Conservation (phyloP, 371 early-diverging fungal species). For the Haplosporangium sp. region DNA sequence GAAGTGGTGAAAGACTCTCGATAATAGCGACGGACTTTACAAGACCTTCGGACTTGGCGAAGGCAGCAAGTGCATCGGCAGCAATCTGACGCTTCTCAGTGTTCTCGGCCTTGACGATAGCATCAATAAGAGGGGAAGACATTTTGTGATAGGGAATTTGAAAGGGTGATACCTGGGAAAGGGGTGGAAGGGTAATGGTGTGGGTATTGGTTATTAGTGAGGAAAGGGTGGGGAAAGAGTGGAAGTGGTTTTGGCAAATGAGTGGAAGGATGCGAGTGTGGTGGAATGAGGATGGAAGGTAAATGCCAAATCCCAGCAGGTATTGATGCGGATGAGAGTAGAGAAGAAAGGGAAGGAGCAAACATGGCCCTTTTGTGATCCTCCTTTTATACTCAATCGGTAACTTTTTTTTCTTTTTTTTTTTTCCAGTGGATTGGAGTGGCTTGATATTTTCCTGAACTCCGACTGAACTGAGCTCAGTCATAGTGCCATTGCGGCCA, state of each 20-base stretch:
- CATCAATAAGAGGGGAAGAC: slow-evolving; percentile 51
- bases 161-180: not conserved
- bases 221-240: not conserved
- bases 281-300: not conserved
- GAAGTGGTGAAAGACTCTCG: slow-evolving; percentile 49
- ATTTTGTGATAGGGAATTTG: slow-evolving; percentile 9
- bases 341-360: slow-evolving; percentile 31
- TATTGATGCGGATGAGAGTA: slow-evolving; percentile 37
- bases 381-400: not conserved
- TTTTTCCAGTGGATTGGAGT: not conserved
- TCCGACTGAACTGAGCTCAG: not conserved
- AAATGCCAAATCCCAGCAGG: slow-evolving; percentile 27
- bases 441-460: slow-evolving; percentile 3
- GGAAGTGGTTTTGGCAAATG: slow-evolving; percentile 3
- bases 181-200: slow-evolving; percentile 5
- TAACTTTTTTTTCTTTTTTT: not conserved
- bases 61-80: slow-evolving; percentile 52
- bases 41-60: slow-evolving; percentile 54
- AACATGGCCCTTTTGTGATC: not conserved
- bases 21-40: slow-evolving; percentile 56
- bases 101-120: slow-evolving; percentile 54
- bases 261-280: slow-evolving; percentile 24
- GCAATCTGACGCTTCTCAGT: slow-evolving; percentile 55
- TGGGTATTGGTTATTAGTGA: not conserved
- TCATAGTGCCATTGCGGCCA: slow-evolving; percentile 28